Evolutionary conservation across 2,329 filamentous ascomycete genomes (phyloP).

Genomic region (Aspergillus terreus): DNA sequence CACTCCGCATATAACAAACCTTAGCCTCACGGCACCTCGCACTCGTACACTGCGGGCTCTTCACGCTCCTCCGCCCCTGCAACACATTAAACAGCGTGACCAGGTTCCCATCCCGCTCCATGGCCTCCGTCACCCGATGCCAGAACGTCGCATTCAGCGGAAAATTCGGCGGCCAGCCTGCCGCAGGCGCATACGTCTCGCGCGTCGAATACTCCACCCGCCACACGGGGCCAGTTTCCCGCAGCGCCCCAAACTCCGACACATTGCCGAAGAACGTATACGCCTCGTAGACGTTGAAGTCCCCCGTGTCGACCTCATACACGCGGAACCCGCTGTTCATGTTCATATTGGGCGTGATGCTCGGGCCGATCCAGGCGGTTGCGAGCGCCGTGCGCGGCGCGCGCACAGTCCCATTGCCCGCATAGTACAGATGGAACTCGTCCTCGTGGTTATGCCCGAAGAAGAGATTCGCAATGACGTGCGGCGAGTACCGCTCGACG

Average conservation of each 20-base stretch:
- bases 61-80: conserved; percentile 51
- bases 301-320: conserved; percentile 54
- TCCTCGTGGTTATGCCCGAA: conserved; percentile 57
- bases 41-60: conserved; percentile 51
- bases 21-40: conserved; percentile 51
- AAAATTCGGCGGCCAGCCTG: conserved; percentile 45
- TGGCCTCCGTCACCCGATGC: conserved; percentile 56
- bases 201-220: conserved; percentile 52
- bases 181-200: conserved; percentile 44
- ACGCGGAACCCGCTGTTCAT: conserved; percentile 52
- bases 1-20: conserved; percentile 58
- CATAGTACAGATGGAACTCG: conserved; percentile 53
- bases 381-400: conserved; percentile 43
- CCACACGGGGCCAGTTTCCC: conserved; percentile 44
- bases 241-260: conserved; percentile 39
- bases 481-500: conserved; percentile 52
- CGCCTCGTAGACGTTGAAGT: conserved; percentile 53
- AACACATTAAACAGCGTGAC: conserved; percentile 49
- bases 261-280: conserved; percentile 54
- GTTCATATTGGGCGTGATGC: conserved; percentile 52
- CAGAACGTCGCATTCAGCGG: conserved; percentile 59
- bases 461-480: conserved; percentile 54
- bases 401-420: conserved; percentile 48
- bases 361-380: conserved; percentile 51
- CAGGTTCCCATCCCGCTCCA: conserved; percentile 50